Evolutionary conservation across 495 filamentous ascomycete species (phyloP).

Genomic region (Talaromyces nanjingensis): DNA sequence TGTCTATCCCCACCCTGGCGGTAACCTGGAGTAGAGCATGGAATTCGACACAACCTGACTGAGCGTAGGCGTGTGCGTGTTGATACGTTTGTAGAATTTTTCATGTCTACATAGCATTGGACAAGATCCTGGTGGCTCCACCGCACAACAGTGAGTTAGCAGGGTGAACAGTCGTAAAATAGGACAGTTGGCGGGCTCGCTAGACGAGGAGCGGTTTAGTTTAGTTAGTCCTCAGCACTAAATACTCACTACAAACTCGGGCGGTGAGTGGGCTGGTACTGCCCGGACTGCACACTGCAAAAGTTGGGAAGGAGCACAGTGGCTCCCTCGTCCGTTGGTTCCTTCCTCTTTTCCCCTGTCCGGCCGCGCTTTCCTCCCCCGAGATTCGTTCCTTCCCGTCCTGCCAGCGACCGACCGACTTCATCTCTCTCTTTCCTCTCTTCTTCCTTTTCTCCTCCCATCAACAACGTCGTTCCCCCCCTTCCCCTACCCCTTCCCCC

Average conservation of each 20-base stretch:
- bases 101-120: not conserved
- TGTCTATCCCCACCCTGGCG: not conserved
- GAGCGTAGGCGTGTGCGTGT: not conserved
- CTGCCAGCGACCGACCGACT: not conserved
- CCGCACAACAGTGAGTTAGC: not conserved
- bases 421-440: slow-evolving; percentile 10
- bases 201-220: not conserved
- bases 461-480: slow-evolving; percentile 8
- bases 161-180: not conserved
- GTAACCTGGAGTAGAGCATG: not conserved
- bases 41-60: not conserved
- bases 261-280: slow-evolving; percentile 8
- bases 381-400: slow-evolving; percentile 2
- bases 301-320: not conserved
- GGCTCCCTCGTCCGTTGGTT: not conserved
- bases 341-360: slow-evolving; percentile 13
- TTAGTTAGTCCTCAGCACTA: not conserved
- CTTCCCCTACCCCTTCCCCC: not conserved
- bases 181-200: slow-evolving; percentile 2
- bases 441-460: slow-evolving; percentile 11
- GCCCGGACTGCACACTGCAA: not conserved
- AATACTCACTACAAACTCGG: not conserved
- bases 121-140: not conserved
- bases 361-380: slow-evolving; percentile 3
- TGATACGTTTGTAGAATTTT: not conserved